A percentile compares a stretch with the other conserved stretches of the same genome.
phyloP scores from a whole-genome alignment of 306 rosid species.

The Carpinus viminea region DNA sequence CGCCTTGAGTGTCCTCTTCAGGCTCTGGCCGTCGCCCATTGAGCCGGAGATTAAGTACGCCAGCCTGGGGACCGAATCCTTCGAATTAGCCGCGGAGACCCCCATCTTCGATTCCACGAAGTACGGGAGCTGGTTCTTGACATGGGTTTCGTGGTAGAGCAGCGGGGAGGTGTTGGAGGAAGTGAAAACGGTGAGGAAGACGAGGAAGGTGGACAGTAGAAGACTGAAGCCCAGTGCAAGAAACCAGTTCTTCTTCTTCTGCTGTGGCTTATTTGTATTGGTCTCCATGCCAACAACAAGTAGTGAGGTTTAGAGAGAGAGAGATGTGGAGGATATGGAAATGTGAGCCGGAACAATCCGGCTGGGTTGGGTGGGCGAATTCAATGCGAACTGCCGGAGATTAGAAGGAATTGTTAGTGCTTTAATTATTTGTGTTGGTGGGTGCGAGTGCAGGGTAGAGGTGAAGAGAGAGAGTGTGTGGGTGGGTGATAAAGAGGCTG shows the following conservation, averaged over 20 bases:
- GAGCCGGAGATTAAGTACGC: slow-evolving; percentile 84
- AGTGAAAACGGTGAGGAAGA: slow-evolving; percentile 33
- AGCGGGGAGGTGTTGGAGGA: slow-evolving; percentile 35
- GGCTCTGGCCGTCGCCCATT: slow-evolving; percentile 61
- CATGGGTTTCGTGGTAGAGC: slow-evolving; percentile 21
- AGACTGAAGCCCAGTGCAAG: slow-evolving; percentile 41
- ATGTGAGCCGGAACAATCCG: slow-evolving; percentile 17
- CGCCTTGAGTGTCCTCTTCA: slow-evolving; percentile 69
- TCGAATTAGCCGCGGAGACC: slow-evolving; percentile 23
- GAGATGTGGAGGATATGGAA: not conserved
- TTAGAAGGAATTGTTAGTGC: slow-evolving; percentile 14
- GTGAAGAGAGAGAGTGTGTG: not conserved
- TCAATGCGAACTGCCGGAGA: not conserved
- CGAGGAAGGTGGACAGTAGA: slow-evolving; percentile 35
- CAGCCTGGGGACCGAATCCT: slow-evolving; percentile 51
- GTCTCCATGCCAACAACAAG: slow-evolving; percentile 40
- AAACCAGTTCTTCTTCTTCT: slow-evolving; percentile 55
- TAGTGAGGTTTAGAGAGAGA: not conserved
- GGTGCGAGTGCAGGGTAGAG: slow-evolving; percentile 1
- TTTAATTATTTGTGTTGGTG: slow-evolving; percentile 14
- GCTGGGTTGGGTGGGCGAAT: not conserved
- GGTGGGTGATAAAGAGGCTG: not conserved
- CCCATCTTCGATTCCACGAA: slow-evolving; percentile 63
- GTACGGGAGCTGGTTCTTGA: slow-evolving; percentile 27
- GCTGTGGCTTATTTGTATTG: slow-evolving; percentile 44